Percentiles rank a stretch among this genome's conserved stretches.
Conservation (phyloP, 2,329 filamentous ascomycete species). For the Mycocentrospora acerina region DNA sequence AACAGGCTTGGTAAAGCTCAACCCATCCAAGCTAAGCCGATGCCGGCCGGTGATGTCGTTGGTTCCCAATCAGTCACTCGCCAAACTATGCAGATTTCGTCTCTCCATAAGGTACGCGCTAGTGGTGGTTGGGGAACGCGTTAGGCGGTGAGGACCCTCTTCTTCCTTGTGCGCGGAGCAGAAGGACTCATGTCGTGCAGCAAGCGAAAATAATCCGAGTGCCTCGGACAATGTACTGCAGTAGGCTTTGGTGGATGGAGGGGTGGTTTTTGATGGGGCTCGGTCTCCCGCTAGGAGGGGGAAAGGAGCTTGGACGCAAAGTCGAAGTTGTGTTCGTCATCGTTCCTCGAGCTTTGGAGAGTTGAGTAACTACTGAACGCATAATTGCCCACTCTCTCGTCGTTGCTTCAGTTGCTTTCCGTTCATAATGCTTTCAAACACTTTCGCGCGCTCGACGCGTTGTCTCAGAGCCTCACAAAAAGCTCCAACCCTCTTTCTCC, state of each 20-base stretch:
- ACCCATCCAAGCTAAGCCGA: conserved; percentile 16
- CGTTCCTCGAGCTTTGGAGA: conserved; percentile 11
- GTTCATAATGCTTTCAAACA: conserved; percentile 21
- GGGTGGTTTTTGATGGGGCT: conserved; percentile 3
- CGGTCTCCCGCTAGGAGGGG: conserved; percentile 9
- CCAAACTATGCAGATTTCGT: neutral
- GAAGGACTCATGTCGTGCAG: conserved; percentile 4
- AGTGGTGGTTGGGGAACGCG: conserved; percentile 5
- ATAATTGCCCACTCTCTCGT: too few species aligned
- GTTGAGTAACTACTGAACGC: conserved; percentile 1
- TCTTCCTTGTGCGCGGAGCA: conserved; percentile 1
- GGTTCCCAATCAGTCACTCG: conserved; percentile 12
- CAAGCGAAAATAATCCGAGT: conserved; percentile 2
- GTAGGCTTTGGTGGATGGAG: neutral
- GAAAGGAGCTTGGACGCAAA: conserved; percentile 15
- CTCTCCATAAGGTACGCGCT: conserved; percentile 1
- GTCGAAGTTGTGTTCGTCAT: conserved; percentile 10
- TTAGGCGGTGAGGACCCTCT: conserved; percentile 1
- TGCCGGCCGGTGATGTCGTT: conserved; percentile 9
- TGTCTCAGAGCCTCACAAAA: conserved; percentile 10
- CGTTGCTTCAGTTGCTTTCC: neutral
- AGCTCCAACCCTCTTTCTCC: conserved; percentile 20
- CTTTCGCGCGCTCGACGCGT: conserved; percentile 20
- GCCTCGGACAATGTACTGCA: conserved; percentile 4
- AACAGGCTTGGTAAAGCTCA: neutral